Evolutionary conservation across 1,284 basidiomycete genomes (phyloP).

Genomic region (Pholiota adiposa): DNA sequence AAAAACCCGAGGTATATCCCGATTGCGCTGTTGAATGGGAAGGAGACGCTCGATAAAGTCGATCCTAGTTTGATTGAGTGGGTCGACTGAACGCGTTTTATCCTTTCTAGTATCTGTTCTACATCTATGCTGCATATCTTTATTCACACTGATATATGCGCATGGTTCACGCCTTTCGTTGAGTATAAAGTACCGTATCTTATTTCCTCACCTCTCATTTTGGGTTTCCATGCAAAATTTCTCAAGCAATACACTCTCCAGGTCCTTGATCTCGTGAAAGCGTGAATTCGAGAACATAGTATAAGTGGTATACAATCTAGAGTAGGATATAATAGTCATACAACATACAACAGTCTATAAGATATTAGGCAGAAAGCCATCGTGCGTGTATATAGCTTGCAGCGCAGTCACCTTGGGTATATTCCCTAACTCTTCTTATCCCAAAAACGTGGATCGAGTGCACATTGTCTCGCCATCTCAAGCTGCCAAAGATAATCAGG

Average conservation of each 20-base stretch:
- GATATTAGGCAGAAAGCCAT: not conserved
- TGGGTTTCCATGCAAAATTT: no score
- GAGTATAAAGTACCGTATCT: no score
- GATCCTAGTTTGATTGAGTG: conserved; percentile 9
- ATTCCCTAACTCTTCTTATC: not conserved
- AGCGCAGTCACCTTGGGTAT: not conserved
- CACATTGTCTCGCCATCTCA: conserved; percentile 71
- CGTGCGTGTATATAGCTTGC: not conserved
- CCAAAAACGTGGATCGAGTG: conserved; percentile 45
- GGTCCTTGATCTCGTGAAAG: no score
- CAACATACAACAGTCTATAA: not conserved
- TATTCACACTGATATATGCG: no score
- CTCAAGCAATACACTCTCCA: no score
- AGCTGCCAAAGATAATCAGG: conserved; percentile 36
- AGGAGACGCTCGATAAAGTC: conserved; percentile 9
- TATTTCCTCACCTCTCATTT: no score
- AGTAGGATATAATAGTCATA: not conserved
- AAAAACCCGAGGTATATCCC: conserved; percentile 12
- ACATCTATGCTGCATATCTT: no score
- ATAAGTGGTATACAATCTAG: not conserved
- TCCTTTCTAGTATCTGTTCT: not conserved
- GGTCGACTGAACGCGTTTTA: conserved; percentile 5
- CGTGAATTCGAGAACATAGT: no score
- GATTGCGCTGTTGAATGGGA: conserved; percentile 6
- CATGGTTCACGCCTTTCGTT: no score